These are phyloP conservation scores for Canna indica DNA, from an alignment of 176 grass and related monocot genomes.

Conservation along the genomic window DNA sequence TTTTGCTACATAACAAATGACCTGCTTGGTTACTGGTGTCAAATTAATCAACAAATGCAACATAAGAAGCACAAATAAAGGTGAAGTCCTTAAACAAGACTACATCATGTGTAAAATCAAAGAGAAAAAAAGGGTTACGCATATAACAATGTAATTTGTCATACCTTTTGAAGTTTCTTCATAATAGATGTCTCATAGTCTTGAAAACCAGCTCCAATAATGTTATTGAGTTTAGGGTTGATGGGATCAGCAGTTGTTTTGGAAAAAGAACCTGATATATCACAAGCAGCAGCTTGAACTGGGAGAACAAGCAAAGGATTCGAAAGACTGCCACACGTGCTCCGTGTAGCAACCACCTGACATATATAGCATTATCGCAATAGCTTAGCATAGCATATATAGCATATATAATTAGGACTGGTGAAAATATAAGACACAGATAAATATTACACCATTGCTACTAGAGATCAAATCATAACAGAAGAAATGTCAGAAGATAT, in stretches of 20 bases:
- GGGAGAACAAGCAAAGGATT: slow-evolving; percentile 64
- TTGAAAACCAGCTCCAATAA: slow-evolving; percentile 71
- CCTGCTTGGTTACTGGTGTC: background rate
- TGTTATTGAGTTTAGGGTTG: slow-evolving; percentile 33
- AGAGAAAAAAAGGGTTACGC: background rate
- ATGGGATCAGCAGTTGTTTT: slow-evolving; percentile 32
- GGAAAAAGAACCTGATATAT: slow-evolving; percentile 21
- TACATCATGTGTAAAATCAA: background rate
- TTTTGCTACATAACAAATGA: no score
- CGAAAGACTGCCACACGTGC: slow-evolving; percentile 35
- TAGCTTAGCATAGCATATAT: background rate
- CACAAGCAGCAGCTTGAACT: slow-evolving; percentile 33
- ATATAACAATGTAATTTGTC: background rate
- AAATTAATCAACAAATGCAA: background rate
- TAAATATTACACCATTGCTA: background rate
- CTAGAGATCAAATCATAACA: background rate
- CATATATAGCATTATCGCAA: slow-evolving; percentile 7
- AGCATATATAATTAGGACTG: background rate
- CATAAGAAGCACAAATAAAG: background rate
- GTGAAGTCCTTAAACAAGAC: background rate
- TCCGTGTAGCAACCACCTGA: slow-evolving; percentile 40
- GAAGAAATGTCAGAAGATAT: background rate
- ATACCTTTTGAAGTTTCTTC: slow-evolving; percentile 88
- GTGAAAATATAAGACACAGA: background rate
- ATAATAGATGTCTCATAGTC: slow-evolving; percentile 76